Evolutionary conservation across 805 yeast genomes (phyloP), one percentile per base, ranked within the genome.

Genomic region (Metschnikowia noctiluminum): DNA sequence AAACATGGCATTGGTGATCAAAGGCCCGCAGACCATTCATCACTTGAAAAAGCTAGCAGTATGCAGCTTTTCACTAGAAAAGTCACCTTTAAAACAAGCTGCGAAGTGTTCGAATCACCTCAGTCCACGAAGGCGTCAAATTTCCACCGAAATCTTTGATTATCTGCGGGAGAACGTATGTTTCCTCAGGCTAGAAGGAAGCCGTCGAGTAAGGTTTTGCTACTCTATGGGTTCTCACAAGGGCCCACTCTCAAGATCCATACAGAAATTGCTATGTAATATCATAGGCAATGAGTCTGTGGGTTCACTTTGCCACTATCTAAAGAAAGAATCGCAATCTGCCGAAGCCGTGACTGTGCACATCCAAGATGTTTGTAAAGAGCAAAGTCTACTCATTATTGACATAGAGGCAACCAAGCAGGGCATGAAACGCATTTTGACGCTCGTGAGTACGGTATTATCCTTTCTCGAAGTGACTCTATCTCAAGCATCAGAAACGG

Each of bases 1-100:
- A 1, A 81, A 74, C 38, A 78, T 82, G 79, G 66, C 82, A 0
- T 44, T 86, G 26, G 88, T 84, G 1, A 54, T 87, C 6, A 73
- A 78, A 55, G 85, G 91, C 0, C 83, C 90, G 0, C 87, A 84
- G 48, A 81, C 91, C 0, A 54, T 85, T 32, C 82, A 82, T 53
- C 63, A 68, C 27, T 60, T 87, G 34, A 79, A 77, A 38, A 84
- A 79, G 55, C 49, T 81, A 14, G 83, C 82, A 0, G 37, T 84
- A 83, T 56, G 60, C 12, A 31, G 35, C 35, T 38, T 42, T 35
- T 43, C 41, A 10, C 7, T 3, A 21, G 21, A 21, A 21, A 21
- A 21, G 21, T 2, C 21, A 21, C 21, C 21, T 21, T 21, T 21
- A 2, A 21, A 21, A 21, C 21, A 21, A 21, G 21, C 21, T 21